Percentiles rank a stretch among this genome's conserved stretches.
Conservation (phyloP, 202 grass and related monocot genomes). For the Bolboschoenoplectus hybrid region DNA sequence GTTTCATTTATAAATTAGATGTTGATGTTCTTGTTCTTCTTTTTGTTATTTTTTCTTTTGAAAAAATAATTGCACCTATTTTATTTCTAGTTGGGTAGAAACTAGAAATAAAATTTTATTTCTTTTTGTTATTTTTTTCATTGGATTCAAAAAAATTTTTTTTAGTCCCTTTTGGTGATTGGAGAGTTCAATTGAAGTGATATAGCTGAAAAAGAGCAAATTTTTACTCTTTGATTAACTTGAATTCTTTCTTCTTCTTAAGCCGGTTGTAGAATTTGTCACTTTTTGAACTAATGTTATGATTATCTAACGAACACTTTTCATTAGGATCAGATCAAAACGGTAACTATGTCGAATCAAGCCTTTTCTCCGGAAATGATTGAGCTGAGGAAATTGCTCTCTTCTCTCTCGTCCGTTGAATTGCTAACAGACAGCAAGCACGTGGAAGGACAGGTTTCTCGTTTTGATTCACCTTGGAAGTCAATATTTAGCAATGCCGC, state of each 20-base stretch:
- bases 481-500: slow-evolving; percentile 19
- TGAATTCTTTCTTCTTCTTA: neutral
- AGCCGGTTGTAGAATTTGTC: neutral
- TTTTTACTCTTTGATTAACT: neutral
- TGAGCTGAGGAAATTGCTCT: slow-evolving; percentile 7
- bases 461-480: neutral
- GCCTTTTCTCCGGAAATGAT: neutral
- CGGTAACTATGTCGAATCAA: neutral
- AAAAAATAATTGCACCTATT: neutral
- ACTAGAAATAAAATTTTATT: too few species aligned
- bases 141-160: neutral
- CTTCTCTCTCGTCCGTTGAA: neutral
- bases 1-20: neutral
- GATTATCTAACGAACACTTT: slow-evolving; percentile 1
- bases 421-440: neutral
- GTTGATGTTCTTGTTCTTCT: slow-evolving; percentile 11
- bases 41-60: neutral
- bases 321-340: neutral
- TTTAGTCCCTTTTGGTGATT: neutral
- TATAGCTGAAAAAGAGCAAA: neutral
- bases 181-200: neutral
- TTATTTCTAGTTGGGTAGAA: neutral
- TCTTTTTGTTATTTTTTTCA: neutral
- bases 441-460: neutral
- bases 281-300: neutral